phyloP scores from a whole-genome alignment of 805 yeast genomes.

The Candida tibetensis region DNA sequence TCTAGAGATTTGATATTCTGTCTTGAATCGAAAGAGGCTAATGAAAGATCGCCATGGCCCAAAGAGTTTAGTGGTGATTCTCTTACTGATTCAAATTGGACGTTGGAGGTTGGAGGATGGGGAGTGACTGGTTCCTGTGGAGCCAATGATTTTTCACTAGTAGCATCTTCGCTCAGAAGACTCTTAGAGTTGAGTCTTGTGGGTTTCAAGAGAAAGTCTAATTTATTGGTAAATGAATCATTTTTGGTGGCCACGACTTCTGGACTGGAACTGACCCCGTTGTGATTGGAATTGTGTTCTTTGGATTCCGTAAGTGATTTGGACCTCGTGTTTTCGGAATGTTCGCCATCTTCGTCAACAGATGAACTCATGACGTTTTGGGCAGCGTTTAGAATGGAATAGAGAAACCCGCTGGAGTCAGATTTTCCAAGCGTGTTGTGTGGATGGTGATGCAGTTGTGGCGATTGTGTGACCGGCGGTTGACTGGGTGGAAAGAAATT shows the following conservation, averaged over 20 bases:
- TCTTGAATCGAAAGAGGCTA: conserved; percentile 25
- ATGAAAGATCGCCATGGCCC: conserved; percentile 47
- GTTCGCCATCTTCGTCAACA: conserved; percentile 6
- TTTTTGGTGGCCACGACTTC: neutral
- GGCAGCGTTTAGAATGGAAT: conserved; percentile 46
- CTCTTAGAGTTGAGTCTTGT: conserved; percentile 13
- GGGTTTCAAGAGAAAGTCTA: conserved; percentile 25
- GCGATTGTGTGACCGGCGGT: conserved; percentile 1
- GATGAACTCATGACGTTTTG: conserved; percentile 24
- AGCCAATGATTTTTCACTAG: neutral
- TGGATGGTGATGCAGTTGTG: conserved; percentile 2
- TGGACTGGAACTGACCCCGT: neutral
- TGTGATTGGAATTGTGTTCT: neutral
- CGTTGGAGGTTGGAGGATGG: conserved; percentile 23
- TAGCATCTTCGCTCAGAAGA: conserved; percentile 3
- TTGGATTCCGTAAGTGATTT: neutral
- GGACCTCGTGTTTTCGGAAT: neutral
- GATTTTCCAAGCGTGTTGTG: conserved; percentile 7
- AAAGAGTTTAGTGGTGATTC: conserved; percentile 46
- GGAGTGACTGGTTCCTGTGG: conserved; percentile 1
- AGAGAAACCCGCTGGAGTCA: conserved; percentile 35
- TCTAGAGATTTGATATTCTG: conserved; percentile 5
- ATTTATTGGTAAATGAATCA: conserved; percentile 18
- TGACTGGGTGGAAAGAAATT: conserved; percentile 1
- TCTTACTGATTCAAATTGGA: conserved; percentile 48